Conservation (phyloP, 2,329 filamentous ascomycete species). For the Pleoardoris graminearum region DNA sequence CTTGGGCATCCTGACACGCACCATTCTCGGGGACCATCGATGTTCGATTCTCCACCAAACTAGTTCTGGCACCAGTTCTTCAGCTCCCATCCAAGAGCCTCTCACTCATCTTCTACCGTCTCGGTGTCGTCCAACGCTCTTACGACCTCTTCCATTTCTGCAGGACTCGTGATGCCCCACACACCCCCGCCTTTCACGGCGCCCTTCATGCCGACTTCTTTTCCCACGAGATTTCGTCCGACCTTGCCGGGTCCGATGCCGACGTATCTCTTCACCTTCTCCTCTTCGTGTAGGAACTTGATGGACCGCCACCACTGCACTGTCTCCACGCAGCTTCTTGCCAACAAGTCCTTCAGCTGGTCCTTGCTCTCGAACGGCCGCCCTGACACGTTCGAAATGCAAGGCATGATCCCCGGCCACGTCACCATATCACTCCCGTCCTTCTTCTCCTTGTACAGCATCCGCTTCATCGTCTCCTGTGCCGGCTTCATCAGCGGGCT, state of each 20-base stretch:
- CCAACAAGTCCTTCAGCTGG: constrained; percentile 77
- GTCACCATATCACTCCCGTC: constrained; percentile 67
- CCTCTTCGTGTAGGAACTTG: constrained; percentile 81
- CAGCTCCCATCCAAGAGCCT: too few species aligned
- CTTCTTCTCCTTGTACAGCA: constrained; percentile 64
- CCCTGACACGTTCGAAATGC: constrained; percentile 84
- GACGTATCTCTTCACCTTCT: constrained; percentile 81
- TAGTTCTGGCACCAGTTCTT: too few species aligned
- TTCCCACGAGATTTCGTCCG: constrained; percentile 88
- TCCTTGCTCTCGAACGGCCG: constrained; percentile 73
- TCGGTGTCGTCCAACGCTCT: constrained; percentile 54
- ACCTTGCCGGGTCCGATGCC: constrained; percentile 94
- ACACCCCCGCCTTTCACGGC: constrained; percentile 85
- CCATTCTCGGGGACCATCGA: too few species aligned
- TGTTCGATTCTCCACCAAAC: background rate
- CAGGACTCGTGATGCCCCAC: constrained; percentile 81
- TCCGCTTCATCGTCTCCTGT: constrained; percentile 69
- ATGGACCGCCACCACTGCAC: constrained; percentile 96
- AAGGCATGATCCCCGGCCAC: constrained; percentile 75
- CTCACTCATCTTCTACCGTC: constrained; percentile 43
- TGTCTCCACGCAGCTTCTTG: constrained; percentile 85
- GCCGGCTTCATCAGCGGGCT: constrained; percentile 90
- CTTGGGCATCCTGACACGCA: too few species aligned
- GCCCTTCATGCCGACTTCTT: constrained; percentile 90
- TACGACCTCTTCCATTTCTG: constrained; percentile 54